These are phyloP conservation scores for Hortiboletus flavorubellus DNA, from an alignment of 768 basidiomycete species.

Conservation along the genomic window DNA sequence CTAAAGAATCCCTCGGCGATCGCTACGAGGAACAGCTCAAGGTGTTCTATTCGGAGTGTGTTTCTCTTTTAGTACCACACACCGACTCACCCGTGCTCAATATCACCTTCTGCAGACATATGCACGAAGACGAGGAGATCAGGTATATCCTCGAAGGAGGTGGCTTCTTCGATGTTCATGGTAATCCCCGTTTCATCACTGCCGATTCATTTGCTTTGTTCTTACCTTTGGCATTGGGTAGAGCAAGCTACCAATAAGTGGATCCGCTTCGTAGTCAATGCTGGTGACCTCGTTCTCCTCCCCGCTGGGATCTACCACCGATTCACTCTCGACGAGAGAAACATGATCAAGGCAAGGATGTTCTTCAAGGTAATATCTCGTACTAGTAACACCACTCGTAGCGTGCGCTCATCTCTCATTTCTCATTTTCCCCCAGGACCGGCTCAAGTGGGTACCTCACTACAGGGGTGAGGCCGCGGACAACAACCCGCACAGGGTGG, in stretches of 20 bases:
- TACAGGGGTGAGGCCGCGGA: conserved; percentile 64
- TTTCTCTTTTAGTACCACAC: background rate
- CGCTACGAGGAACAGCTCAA: conserved; percentile 80
- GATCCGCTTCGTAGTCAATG: conserved; percentile 73
- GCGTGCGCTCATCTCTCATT: background rate
- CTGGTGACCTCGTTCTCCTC: conserved; percentile 82
- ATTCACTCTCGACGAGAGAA: conserved; percentile 78
- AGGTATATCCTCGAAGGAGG: conserved; percentile 80
- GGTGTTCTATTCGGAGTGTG: conserved; percentile 76
- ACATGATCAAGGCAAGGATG: conserved; percentile 73
- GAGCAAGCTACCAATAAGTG: conserved; percentile 67
- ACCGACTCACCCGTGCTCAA: background rate
- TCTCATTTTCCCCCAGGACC: conserved; percentile 52
- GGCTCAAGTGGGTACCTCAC: conserved; percentile 86
- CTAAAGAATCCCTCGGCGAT: conserved; percentile 76
- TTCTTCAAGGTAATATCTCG: conserved; percentile 69
- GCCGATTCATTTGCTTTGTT: background rate
- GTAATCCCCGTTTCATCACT: conserved; percentile 37
- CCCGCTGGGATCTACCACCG: conserved; percentile 93
- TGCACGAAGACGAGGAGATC: conserved; percentile 97
- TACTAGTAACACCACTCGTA: background rate
- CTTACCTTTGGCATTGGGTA: conserved; percentile 23
- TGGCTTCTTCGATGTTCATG: conserved; percentile 90
- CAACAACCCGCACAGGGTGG: conserved; percentile 54
- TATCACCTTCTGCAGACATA: conserved; percentile 49